phyloP scores from a whole-genome alignment of 176 grass and related monocot species.

The Rhynchospora breviuscula region DNA sequence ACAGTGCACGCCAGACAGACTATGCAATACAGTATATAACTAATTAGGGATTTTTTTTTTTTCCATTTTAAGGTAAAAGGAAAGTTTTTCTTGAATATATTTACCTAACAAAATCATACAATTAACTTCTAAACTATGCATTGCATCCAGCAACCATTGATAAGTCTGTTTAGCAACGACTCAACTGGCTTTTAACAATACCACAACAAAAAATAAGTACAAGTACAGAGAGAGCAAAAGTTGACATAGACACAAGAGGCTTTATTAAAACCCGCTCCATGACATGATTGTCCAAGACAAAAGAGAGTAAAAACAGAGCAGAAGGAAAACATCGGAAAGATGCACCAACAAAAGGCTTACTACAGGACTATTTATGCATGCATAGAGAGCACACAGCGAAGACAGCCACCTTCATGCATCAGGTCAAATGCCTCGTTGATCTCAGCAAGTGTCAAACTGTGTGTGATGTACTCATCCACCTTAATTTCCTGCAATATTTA shows the following conservation, averaged over 20 bases:
- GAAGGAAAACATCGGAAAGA: background rate
- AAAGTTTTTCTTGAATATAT: background rate
- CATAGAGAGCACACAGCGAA: conserved; percentile 78
- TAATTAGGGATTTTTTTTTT: too few species aligned
- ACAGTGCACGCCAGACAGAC: too few species aligned
- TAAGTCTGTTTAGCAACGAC: background rate
- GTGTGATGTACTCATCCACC: conserved; percentile 98
- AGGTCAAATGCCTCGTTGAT: conserved; percentile 88
- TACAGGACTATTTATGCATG: conserved; percentile 11
- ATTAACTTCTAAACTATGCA: background rate
- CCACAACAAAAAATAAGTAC: background rate
- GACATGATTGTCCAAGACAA: background rate
- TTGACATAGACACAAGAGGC: background rate
- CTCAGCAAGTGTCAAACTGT: conserved; percentile 54
- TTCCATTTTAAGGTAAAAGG: too few species aligned
- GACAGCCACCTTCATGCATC: conserved; percentile 78
- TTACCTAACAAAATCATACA: background rate
- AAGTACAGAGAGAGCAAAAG: background rate
- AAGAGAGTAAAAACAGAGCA: background rate
- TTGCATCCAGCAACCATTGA: background rate
- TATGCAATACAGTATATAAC: too few species aligned
- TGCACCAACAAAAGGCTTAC: background rate
- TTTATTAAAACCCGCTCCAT: background rate
- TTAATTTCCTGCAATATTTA: conserved; percentile 71
- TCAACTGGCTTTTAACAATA: background rate